Evolutionary conservation across 2,329 filamentous ascomycete species (phyloP).

Genomic region (Juglanconis sp.): DNA sequence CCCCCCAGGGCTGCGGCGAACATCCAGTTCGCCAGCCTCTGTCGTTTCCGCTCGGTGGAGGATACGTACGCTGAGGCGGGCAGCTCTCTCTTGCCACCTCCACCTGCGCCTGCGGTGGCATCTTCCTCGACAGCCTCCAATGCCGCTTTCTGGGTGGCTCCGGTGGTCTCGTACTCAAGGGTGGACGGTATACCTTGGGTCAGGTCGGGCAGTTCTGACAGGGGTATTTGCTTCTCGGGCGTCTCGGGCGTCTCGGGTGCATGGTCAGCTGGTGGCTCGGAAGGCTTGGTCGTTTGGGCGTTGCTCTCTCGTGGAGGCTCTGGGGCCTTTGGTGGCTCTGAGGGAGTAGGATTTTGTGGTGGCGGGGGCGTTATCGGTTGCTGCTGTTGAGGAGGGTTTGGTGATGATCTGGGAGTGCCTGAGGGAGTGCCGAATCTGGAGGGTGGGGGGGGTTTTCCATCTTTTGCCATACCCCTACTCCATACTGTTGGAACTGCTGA

Average conservation of each 20-base stretch:
- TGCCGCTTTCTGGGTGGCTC: slow-evolving; percentile 36
- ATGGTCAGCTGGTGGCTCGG: slow-evolving; percentile 10
- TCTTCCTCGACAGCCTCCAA: slow-evolving; percentile 36
- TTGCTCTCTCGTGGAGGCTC: not conserved
- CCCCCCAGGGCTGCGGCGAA: slow-evolving; percentile 60
- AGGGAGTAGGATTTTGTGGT: not conserved
- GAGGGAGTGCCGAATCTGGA: slow-evolving; percentile 22
- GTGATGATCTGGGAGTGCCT: slow-evolving; percentile 1
- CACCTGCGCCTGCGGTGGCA: slow-evolving; percentile 36
- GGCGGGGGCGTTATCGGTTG: slow-evolving; percentile 15
- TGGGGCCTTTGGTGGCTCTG: slow-evolving; percentile 12
- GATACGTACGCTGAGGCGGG: slow-evolving; percentile 84
- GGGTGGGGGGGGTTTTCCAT: slow-evolving; percentile 29
- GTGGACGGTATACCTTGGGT: slow-evolving; percentile 95
- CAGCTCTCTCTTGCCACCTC: slow-evolving; percentile 60
- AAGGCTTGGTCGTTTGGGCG: slow-evolving; percentile 5
- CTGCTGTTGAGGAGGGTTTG: not conserved
- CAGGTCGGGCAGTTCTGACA: slow-evolving; percentile 78
- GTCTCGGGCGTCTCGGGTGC: slow-evolving; percentile 26
- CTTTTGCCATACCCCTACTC: slow-evolving; percentile 41
- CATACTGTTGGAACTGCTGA: slow-evolving; percentile 34
- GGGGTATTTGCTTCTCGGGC: slow-evolving; percentile 44
- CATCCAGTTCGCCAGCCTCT: slow-evolving; percentile 71
- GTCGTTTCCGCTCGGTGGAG: slow-evolving; percentile 79
- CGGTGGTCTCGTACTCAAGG: slow-evolving; percentile 69